These are phyloP conservation scores for Rhinocladiella mackenziei DNA, from an alignment of 2,329 filamentous ascomycete genomes.

Conservation along the genomic window DNA sequence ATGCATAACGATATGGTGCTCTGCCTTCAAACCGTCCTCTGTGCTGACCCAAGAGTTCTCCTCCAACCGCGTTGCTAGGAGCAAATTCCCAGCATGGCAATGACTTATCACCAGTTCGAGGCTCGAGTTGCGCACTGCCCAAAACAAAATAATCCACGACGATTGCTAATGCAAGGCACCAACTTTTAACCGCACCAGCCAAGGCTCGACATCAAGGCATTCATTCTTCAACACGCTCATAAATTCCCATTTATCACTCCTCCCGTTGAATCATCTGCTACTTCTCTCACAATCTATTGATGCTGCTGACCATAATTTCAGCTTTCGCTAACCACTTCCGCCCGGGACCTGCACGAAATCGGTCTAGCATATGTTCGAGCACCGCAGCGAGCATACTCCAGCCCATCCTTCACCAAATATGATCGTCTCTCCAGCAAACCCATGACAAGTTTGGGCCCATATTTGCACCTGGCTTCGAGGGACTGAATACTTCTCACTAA, in stretches of 20 bases:
- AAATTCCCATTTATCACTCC: constrained; percentile 12
- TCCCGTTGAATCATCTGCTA: constrained; percentile 37
- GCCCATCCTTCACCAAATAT: constrained; percentile 71
- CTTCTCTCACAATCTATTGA: constrained; percentile 61
- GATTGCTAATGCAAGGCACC: constrained; percentile 17
- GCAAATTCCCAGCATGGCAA: too few species aligned
- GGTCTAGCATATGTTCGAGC: constrained; percentile 70
- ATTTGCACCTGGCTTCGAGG: constrained; percentile 68
- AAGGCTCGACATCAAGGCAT: too few species aligned
- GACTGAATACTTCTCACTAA: constrained; percentile 66
- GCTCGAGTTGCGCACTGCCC: too few species aligned
- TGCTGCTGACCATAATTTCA: constrained; percentile 63
- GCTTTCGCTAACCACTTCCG: too few species aligned
- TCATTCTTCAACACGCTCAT: not conserved
- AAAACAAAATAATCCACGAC: not conserved
- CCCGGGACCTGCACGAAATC: constrained; percentile 69
- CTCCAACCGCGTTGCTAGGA: too few species aligned
- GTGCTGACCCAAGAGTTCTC: too few species aligned
- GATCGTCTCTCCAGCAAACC: constrained; percentile 73
- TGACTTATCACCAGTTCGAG: too few species aligned
- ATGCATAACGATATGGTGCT: too few species aligned
- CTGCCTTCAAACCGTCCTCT: too few species aligned
- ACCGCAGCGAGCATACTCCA: constrained; percentile 62
- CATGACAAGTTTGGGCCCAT: constrained; percentile 69
- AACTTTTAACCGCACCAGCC: not conserved